Base-by-base conservation (phyloP, 2,329 filamentous ascomycete species). In the Trematosphaeria pertusa region DNA sequence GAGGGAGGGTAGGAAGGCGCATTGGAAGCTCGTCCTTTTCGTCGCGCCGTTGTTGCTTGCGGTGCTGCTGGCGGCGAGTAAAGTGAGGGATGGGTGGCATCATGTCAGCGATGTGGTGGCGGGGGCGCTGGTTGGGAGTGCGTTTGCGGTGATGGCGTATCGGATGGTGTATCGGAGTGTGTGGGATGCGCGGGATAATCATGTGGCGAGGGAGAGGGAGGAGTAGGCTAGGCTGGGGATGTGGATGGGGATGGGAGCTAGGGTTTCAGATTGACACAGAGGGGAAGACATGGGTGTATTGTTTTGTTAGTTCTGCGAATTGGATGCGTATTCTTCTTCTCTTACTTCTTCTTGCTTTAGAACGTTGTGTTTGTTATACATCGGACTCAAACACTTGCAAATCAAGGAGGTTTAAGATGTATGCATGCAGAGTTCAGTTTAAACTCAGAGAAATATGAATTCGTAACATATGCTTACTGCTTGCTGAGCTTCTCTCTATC, bases 51-150 rank as follows among this genome's bases (percentile, higher is more conserved):
- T 89, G 20, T 77, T 89, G 0, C 80, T 83, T 1, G 87, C 86
- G 0, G 73, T 76, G 0, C 72, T 89, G 1, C 86, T 90, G 18
- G 85, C 81, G 0, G 84, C 83, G 3, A 82, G 84, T 0, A 75
- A 89, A 24, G 85, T 86, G 0, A 85, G 88, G 42, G 72, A 89
- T 54, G 81, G 86, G n/a, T 69, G 59, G 68, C 87, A 91, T 70
- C 85, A 89, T 68, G 87, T 84, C 79, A 86, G 87, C 45, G 87
- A 89, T 50, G 75, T 87, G 6, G 44, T 88, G 0, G 83, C 81
- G 1, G 86, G 86, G 2, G 83, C 77, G 0, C 61, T 81, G 14
- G 84, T 88, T 19, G 86, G 86, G 1, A 82, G 78, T 0, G 58
- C 81, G 40, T 82, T 87, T 66, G 86, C 86, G 0, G 81, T 87